These are phyloP conservation scores for Candida anutae DNA, from an alignment of 1,139 yeast species.

Conservation along the genomic window DNA sequence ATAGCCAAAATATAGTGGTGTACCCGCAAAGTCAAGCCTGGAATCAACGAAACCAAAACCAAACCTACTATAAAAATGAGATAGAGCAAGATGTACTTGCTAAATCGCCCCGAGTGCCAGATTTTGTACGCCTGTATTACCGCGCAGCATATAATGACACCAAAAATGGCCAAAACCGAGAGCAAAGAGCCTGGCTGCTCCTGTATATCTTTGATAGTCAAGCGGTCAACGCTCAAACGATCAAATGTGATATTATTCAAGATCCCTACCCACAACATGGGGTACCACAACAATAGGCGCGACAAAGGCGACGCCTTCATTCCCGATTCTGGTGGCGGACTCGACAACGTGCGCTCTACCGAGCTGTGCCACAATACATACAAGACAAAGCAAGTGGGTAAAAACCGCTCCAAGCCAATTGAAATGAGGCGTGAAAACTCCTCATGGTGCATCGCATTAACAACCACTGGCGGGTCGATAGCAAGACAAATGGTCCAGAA, in stretches of 20 bases:
- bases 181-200: slow-evolving; percentile 71
- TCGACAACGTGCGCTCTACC: slow-evolving; percentile 26
- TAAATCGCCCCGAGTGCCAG: slow-evolving; percentile 75
- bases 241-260: slow-evolving; percentile 86
- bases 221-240: slow-evolving; percentile 76
- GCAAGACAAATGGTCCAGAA: slow-evolving; percentile 81
- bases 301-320: slow-evolving; percentile 33
- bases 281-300: slow-evolving; percentile 63
- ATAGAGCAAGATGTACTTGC: slow-evolving; percentile 49
- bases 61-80: slow-evolving; percentile 38
- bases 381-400: slow-evolving; percentile 68
- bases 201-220: slow-evolving; percentile 61
- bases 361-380: slow-evolving; percentile 66
- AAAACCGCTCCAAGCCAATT: slow-evolving; percentile 60
- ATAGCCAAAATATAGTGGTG: slow-evolving; percentile 88
- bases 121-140: slow-evolving; percentile 68
- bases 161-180: slow-evolving; percentile 48
- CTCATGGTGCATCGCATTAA: slow-evolving; percentile 46
- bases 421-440: slow-evolving; percentile 59
- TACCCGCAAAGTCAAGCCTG: slow-evolving; percentile 68
- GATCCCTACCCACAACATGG: slow-evolving; percentile 78
- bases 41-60: slow-evolving; percentile 41
- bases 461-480: slow-evolving; percentile 71
- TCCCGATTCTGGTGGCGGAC: slow-evolving; percentile 4
- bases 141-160: slow-evolving; percentile 44